Conservation (phyloP, 345 rosid genomes). For the Tarenaya hassleriana region DNA sequence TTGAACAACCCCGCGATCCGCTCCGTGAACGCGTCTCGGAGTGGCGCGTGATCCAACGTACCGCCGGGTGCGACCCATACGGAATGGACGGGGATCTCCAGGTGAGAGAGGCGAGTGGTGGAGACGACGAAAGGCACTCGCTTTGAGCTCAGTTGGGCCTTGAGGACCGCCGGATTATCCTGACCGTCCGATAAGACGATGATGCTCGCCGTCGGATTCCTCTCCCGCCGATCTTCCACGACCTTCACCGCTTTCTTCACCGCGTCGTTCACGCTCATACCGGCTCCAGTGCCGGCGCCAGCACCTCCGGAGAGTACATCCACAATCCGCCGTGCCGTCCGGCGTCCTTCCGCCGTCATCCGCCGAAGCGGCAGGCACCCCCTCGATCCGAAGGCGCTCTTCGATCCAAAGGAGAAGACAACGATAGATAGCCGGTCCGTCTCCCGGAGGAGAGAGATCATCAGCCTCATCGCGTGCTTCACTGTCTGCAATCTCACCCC, state of each 20-base stretch:
- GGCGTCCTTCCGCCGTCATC: conserved; percentile 70
- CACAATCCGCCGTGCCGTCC: conserved; percentile 55
- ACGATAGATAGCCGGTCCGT: conserved; percentile 77
- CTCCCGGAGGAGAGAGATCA: conserved; percentile 51
- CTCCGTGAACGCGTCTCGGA: conserved; percentile 46
- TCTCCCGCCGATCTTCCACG: conserved; percentile 76
- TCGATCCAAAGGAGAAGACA: conserved; percentile 65
- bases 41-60: conserved; percentile 32
- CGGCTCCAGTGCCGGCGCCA: conserved; percentile 29
- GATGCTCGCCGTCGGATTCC: conserved; percentile 56
- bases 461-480: conserved; percentile 57
- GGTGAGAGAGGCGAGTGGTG: conserved; percentile 49
- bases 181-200: conserved; percentile 54
- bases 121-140: conserved; percentile 36
- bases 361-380: conserved; percentile 58
- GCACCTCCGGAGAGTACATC: conserved; percentile 44
- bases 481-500: conserved; percentile 41
- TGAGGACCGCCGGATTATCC: conserved; percentile 33
- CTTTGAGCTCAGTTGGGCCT: conserved; percentile 20
- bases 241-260: conserved; percentile 82
- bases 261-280: conserved; percentile 67
- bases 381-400: conserved; percentile 63
- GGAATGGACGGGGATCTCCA: conserved; percentile 55
- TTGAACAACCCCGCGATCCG: conserved; percentile 34
- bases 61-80: conserved; percentile 33